Evolutionary conservation across 1,139 yeast species (phyloP).

Genomic region (Suhomyces chickasaworum): DNA sequence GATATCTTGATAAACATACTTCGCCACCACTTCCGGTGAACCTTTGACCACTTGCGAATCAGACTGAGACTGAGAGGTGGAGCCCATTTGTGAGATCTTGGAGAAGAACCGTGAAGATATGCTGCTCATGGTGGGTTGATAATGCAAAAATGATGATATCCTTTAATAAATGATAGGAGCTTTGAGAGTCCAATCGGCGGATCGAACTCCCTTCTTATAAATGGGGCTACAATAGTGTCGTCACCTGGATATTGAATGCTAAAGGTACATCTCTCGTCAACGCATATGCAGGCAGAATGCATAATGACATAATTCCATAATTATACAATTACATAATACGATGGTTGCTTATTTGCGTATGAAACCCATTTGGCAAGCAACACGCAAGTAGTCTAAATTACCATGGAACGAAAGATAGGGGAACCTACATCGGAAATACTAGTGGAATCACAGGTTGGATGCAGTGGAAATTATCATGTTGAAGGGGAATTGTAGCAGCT

Average conservation of each 20-base stretch:
- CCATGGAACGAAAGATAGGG: neutral
- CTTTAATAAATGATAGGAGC: neutral
- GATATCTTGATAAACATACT: conserved; percentile 25
- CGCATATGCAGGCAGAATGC: conserved; percentile 1
- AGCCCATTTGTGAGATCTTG: neutral
- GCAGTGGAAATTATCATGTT: no score
- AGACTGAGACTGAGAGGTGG: neutral
- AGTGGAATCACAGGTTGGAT: no score
- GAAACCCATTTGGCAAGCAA: neutral
- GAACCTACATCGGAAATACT: no score
- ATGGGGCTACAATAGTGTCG: neutral
- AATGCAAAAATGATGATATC: neutral
- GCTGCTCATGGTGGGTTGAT: conserved; percentile 1
- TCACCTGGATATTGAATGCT: neutral
- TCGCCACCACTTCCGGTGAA: conserved; percentile 23
- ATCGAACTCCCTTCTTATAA: neutral
- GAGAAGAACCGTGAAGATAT: conserved; percentile 3
- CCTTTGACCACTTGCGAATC: conserved; percentile 18
- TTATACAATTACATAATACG: neutral
- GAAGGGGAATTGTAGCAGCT: no score
- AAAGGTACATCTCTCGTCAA: neutral
- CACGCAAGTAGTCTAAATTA: neutral
- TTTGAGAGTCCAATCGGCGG: neutral
- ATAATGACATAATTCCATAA: conserved; percentile 2
- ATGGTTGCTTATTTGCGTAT: neutral